A percentile compares a stretch with the other conserved stretches of the same genome.
phyloP scores from a whole-genome alignment of 2,329 filamentous ascomycete species.

The Penicillium sclerotiorum region DNA sequence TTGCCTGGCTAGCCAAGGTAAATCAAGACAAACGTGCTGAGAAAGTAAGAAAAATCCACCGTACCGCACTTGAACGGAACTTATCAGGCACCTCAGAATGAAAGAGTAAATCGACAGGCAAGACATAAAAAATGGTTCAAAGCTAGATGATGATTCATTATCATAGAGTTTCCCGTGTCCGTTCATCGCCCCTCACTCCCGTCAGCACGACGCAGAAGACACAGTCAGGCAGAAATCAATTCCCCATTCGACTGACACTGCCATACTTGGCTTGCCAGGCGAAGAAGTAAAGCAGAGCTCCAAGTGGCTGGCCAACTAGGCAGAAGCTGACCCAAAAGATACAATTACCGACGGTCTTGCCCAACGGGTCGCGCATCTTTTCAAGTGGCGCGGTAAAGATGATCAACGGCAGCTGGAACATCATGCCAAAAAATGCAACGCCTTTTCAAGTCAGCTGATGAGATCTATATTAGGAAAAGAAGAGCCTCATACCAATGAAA shows the following conservation, averaged over 20 bases:
- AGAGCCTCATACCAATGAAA: constrained; percentile 67
- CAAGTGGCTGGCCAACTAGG: constrained; percentile 90
- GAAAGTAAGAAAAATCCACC: no score
- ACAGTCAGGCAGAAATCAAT: background rate
- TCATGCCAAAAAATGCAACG: constrained; percentile 92
- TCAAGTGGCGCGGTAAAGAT: constrained; percentile 76
- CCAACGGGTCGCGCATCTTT: constrained; percentile 73
- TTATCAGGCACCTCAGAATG: no score
- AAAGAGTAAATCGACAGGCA: no score
- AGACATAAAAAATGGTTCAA: no score
- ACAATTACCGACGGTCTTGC: constrained; percentile 82
- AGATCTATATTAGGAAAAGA: background rate
- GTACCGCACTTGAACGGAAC: no score
- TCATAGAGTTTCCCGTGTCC: no score
- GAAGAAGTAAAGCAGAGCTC: constrained; percentile 92
- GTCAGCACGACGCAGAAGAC: background rate
- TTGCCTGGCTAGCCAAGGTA: no score
- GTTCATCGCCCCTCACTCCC: background rate
- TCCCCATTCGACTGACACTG: constrained; percentile 60
- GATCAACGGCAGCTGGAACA: constrained; percentile 88
- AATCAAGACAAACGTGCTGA: no score
- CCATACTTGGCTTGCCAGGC: constrained; percentile 99
- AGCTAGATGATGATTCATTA: no score
- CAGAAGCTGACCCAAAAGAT: constrained; percentile 98
- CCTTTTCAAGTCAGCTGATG: constrained; percentile 51